Conservation (phyloP, 1,284 basidiomycete species). For the Moniliella sp. region DNA sequence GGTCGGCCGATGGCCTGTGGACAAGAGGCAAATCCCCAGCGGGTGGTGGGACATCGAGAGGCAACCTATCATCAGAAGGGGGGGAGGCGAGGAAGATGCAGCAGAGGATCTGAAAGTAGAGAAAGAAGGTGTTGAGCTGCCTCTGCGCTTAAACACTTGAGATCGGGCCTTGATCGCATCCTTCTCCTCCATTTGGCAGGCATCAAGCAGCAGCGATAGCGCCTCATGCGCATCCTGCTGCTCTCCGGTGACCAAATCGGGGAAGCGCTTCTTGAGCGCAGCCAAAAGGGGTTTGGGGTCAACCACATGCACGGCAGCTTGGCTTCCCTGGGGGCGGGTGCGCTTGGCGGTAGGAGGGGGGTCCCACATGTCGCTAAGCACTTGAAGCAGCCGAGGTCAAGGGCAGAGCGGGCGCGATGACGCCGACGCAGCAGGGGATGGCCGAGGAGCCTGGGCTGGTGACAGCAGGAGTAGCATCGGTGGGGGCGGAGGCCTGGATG, state of each 20-base stretch:
- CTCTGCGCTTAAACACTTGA: background rate
- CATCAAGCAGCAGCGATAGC: constrained; percentile 63
- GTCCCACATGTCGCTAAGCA: background rate
- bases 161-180: constrained; percentile 50
- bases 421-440: background rate
- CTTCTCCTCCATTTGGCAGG: constrained; percentile 80
- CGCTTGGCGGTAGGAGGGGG: background rate
- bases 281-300: constrained; percentile 41
- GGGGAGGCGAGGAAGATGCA: no score
- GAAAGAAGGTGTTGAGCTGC: no score
- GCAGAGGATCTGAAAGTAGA: no score
- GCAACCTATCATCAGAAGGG: no score
- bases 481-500: background rate
- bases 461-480: background rate
- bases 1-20: no score
- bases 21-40: no score
- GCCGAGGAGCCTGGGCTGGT: background rate
- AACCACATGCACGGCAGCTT: constrained; percentile 4
- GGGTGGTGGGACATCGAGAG: no score
- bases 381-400: background rate
- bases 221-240: constrained; percentile 92
- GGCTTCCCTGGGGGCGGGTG: background rate
- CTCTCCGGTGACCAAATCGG: constrained; percentile 62
- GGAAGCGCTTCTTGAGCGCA: constrained; percentile 64
- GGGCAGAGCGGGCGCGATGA: background rate